These are phyloP conservation scores for Quaeritorhiza haematococci DNA, from an alignment of 371 early-diverging fungal genomes.

Conservation along the genomic window DNA sequence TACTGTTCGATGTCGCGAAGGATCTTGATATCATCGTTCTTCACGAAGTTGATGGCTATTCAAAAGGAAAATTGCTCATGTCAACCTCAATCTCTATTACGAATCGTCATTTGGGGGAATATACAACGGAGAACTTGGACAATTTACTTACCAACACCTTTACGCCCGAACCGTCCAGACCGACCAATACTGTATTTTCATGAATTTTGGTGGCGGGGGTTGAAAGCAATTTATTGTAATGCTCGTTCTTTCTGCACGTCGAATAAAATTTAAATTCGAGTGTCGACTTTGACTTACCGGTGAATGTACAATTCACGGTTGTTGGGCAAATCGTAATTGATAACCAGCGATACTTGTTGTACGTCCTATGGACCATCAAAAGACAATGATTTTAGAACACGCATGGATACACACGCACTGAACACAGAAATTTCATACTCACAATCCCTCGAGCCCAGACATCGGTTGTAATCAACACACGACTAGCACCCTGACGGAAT, in stretches of 20 bases:
- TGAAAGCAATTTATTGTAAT: too few species aligned
- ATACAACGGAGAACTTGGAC: slow-evolving; percentile 28
- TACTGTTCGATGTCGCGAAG: slow-evolving; percentile 93
- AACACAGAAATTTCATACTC: slow-evolving; percentile 6
- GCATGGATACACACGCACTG: background rate
- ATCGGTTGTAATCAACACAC: slow-evolving; percentile 98
- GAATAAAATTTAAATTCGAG: too few species aligned
- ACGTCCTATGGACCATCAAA: too few species aligned
- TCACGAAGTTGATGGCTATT: slow-evolving; percentile 98
- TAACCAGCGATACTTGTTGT: slow-evolving; percentile 97
- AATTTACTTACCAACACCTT: slow-evolving; percentile 77
- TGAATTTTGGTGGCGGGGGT: slow-evolving; percentile 63
- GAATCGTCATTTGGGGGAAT: background rate
- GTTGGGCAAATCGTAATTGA: slow-evolving; percentile 97
- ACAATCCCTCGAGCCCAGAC: slow-evolving; percentile 96
- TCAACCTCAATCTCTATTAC: background rate
- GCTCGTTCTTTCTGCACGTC: too few species aligned
- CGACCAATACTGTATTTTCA: slow-evolving; percentile 83
- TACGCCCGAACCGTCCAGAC: slow-evolving; percentile 99
- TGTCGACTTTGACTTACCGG: slow-evolving; percentile 35
- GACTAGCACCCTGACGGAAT: slow-evolving; percentile 86
- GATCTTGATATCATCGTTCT: slow-evolving; percentile 86
- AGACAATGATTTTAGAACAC: background rate
- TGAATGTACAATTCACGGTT: slow-evolving; percentile 97
- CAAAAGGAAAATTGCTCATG: background rate